Conservation (phyloP, 2,329 filamentous ascomycete species). For the Mycosphaerella sp. region DNA sequence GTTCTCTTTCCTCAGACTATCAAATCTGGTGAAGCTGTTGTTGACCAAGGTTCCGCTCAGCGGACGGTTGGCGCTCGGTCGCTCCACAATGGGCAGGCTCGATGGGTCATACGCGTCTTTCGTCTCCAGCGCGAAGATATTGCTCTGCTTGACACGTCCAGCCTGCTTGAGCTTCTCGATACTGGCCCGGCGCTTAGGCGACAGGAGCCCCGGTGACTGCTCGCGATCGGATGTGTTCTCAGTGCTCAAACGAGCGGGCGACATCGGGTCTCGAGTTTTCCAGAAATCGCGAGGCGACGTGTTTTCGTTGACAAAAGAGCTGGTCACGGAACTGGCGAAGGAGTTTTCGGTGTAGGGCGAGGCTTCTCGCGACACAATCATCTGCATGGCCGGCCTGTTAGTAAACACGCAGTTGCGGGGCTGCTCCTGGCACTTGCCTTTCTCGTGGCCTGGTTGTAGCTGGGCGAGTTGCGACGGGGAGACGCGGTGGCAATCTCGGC, state of each 20-base stretch:
- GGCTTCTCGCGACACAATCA: slow-evolving; percentile 63
- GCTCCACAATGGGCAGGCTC: slow-evolving; percentile 68
- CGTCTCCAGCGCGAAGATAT: slow-evolving; percentile 87
- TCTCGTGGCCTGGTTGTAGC: slow-evolving; percentile 71
- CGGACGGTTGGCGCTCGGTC: slow-evolving; percentile 60
- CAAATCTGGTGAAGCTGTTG: slow-evolving; percentile 59
- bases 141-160: slow-evolving; percentile 96
- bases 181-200: slow-evolving; percentile 66
- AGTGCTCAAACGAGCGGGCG: slow-evolving; percentile 53
- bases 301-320: slow-evolving; percentile 18
- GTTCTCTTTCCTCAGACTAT: slow-evolving; percentile 40
- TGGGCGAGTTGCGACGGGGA: slow-evolving; percentile 84
- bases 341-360: slow-evolving; percentile 57
- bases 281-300: slow-evolving; percentile 79
- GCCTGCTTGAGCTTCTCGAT: slow-evolving; percentile 94
- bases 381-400: slow-evolving; percentile 46
- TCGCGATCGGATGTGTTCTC: slow-evolving; percentile 60
- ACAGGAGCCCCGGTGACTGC: slow-evolving; percentile 56
- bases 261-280: slow-evolving; percentile 67
- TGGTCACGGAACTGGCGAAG: background rate
- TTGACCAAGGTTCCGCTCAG: slow-evolving; percentile 58
- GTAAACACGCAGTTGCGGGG: slow-evolving; percentile 10
- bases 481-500: slow-evolving; percentile 84
- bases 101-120: slow-evolving; percentile 88
- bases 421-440: slow-evolving; percentile 39